phyloP scores from a whole-genome alignment of 2,329 filamentous ascomycete genomes.

The Exophiala dermatitidis region DNA sequence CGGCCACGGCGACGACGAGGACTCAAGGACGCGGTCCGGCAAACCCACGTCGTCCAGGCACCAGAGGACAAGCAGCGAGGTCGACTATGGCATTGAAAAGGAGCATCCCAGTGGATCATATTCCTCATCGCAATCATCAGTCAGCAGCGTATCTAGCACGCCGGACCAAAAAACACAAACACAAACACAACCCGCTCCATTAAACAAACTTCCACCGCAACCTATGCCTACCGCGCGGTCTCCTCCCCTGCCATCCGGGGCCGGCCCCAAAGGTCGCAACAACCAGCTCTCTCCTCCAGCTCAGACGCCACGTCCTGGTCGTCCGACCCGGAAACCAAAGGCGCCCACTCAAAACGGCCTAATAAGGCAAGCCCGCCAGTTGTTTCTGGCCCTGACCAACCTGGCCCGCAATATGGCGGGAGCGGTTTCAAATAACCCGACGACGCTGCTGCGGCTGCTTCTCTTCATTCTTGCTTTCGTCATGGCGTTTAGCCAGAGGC shows the following conservation, averaged over 20 bases:
- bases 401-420: conserved; percentile 46
- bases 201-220: conserved; percentile 11
- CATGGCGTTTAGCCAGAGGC: conserved; percentile 65
- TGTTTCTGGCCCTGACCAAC: conserved; percentile 44
- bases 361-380: conserved; percentile 38
- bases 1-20: conserved; percentile 33
- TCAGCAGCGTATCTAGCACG: too few relatives aligned
- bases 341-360: conserved; percentile 29
- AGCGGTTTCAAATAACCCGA: conserved; percentile 48
- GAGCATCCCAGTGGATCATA: conserved; percentile 36
- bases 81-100: conserved; percentile 62
- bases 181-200: conserved; percentile 13
- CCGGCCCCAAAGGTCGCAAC: conserved; percentile 4
- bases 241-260: conserved; percentile 6
- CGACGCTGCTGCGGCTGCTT: conserved; percentile 55
- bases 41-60: conserved; percentile 36
- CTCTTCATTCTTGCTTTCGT: conserved; percentile 74
- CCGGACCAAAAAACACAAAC: conserved; percentile 15
- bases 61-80: conserved; percentile 55
- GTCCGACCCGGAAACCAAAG: conserved; percentile 15
- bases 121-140: conserved; percentile 15
- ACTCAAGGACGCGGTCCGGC: conserved; percentile 4
- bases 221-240: conserved; percentile 8
- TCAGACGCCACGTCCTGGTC: conserved; percentile 15
- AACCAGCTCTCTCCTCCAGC: conserved; percentile 20